Evolutionary conservation across 169 alveolate genomes (phyloP).

Genomic region (Plasmodium vivax): DNA sequence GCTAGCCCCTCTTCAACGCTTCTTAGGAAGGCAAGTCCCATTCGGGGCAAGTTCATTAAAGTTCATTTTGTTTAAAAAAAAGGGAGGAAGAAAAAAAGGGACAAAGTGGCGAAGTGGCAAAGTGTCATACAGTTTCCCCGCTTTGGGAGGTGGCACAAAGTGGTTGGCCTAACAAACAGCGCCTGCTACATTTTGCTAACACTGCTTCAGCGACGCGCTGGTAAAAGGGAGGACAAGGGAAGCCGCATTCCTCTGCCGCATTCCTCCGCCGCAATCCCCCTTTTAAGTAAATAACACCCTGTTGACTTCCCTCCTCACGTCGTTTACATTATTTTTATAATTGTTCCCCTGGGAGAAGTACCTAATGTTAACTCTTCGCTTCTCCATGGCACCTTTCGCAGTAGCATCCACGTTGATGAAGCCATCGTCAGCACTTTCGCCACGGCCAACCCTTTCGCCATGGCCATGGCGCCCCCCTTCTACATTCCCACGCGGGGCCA

Average conservation of each 20-base stretch:
- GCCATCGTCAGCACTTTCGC: no score
- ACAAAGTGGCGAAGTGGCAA: background rate
- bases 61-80: conserved; percentile 1
- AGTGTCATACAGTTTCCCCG: background rate
- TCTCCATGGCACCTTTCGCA: background rate
- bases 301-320: conserved; percentile 15
- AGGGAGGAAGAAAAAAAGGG: background rate
- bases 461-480: background rate
- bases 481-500: background rate
- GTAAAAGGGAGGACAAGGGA: background rate
- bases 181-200: background rate
- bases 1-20: background rate
- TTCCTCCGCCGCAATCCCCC: no score
- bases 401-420: conserved; percentile 19
- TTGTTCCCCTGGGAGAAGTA: conserved; percentile 8
- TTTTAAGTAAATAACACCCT: background rate
- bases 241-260: background rate
- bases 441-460: no score
- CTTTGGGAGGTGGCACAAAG: background rate
- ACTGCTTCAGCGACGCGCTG: background rate
- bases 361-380: background rate
- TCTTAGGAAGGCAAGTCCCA: background rate
- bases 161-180: background rate
- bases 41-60: background rate
- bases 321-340: conserved; percentile 55